These are phyloP conservation scores for Paraglomus brasilianum DNA, from an alignment of 192 early-diverging fungal genomes.

Conservation along the genomic window DNA sequence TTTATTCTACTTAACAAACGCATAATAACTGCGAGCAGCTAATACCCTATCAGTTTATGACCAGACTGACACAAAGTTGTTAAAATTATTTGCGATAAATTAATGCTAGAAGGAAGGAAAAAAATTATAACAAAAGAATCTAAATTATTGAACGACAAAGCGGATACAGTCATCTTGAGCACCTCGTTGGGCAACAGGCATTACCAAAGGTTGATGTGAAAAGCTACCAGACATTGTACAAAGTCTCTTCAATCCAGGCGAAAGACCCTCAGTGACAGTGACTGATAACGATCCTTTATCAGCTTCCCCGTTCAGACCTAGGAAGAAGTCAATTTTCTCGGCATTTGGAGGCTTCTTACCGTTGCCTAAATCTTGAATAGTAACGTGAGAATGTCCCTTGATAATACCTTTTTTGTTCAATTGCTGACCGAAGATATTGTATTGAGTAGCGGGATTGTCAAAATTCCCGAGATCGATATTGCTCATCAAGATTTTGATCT, in stretches of 20 bases:
- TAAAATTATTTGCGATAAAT: too few species aligned
- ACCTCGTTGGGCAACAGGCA: slow-evolving; percentile 33
- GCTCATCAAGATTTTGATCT: background rate
- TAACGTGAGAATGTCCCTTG: slow-evolving; percentile 15
- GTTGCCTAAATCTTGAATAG: too few species aligned
- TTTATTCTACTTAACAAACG: too few species aligned
- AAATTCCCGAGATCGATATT: slow-evolving; percentile 4
- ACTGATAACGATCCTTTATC: background rate
- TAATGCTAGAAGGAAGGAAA: too few species aligned
- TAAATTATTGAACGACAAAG: background rate
- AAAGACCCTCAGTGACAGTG: background rate
- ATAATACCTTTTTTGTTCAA: background rate
- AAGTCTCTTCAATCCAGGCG: background rate
- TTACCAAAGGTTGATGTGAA: slow-evolving; percentile 23
- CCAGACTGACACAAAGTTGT: too few species aligned
- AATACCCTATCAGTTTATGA: too few species aligned
- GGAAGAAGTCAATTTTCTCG: background rate
- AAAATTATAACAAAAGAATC: too few species aligned
- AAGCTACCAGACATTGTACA: slow-evolving; percentile 20
- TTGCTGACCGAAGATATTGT: background rate
- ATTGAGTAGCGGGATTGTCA: slow-evolving; percentile 3
- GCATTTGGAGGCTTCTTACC: background rate
- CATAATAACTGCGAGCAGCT: too few species aligned
- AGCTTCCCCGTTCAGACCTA: background rate
- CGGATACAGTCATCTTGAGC: slow-evolving; percentile 33